Percentiles rank a stretch among this genome's conserved stretches.
phyloP scores from a whole-genome alignment of 139 green algal genomes.

The Chlorella vulgaris region DNA sequence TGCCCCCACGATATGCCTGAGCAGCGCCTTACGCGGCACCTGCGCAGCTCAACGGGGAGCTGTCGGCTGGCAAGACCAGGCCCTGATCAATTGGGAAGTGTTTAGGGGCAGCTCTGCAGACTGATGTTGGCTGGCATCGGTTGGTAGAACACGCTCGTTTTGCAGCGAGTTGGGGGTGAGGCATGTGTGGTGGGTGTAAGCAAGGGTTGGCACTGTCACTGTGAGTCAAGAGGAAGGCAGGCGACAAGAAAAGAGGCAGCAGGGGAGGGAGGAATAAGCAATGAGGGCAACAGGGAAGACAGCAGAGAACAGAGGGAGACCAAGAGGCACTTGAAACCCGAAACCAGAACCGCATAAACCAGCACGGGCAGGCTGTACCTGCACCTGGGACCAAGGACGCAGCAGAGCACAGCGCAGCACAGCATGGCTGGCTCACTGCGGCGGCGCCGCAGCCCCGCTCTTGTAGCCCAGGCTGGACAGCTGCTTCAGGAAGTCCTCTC shows the following conservation, averaged over 20 bases:
- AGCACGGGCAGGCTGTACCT: not conserved
- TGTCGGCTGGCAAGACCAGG: too few species aligned
- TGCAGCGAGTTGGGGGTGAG: not conserved
- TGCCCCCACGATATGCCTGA: slow-evolving; percentile 5
- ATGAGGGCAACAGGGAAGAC: not conserved
- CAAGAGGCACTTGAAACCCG: too few species aligned
- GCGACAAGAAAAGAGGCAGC: not conserved
- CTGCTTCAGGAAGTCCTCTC: slow-evolving; percentile 81
- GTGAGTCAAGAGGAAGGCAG: not conserved
- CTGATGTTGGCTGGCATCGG: too few species aligned
- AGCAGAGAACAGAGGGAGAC: too few species aligned
- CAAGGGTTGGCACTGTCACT: not conserved
- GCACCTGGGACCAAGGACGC: not conserved
- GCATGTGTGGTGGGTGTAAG: not conserved
- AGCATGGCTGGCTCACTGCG: not conserved
- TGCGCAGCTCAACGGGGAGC: too few species aligned
- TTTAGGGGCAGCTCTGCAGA: too few species aligned
- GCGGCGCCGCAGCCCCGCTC: slow-evolving; percentile 25
- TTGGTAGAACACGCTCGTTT: too few species aligned
- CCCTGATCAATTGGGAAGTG: not conserved
- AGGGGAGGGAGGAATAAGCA: not conserved
- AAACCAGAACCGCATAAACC: not conserved
- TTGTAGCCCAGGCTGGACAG: slow-evolving; percentile 77
- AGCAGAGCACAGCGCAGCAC: not conserved
- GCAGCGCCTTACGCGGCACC: not conserved